Base-by-base conservation (phyloP, 805 yeast species). In the Yamadazyma philogaea region DNA sequence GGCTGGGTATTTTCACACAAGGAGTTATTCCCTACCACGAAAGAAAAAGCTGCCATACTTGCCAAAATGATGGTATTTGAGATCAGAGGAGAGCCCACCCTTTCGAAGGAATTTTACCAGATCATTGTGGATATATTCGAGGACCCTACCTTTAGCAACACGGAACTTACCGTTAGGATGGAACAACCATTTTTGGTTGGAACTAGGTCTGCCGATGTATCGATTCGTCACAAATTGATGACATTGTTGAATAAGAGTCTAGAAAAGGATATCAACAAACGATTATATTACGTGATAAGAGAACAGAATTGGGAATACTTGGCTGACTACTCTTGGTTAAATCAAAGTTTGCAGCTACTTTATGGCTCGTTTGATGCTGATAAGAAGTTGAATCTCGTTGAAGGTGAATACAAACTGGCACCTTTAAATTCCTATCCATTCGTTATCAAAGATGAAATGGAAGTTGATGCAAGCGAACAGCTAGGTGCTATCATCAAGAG, bases 251-350 rank as follows among this genome's bases (percentile, higher is more conserved):
- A 83, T 59, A 76, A 76, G 34, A 85, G 95, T 50, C 67, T 93
- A 47, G 96, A 90, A 47, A 75, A 71, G 39, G 89, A 86, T 50
- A 74, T 89, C 18, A 77, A 78, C 51, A 88, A 87, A 59, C 74
- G 99, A 44, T 68, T 93, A 27, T 81, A 83, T 49, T 95, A 95
- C 53, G 83, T 91, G 7, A 77, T 95, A n/a, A 71, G 91, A 30
- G 98, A 93, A 54, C 99, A 93, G 60, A 91, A 88, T 55, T 93
- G 99, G 99, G 99, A 93, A 58, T 84, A 78, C 50, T 68, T 93
- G 30, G 90, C 95, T 0, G 99, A 93, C 51, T 86, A 85, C 54
- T 86, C 89, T 32, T 93, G 99, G 99, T 65, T 91, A 47, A 88
- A 88, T 59, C 98, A 91, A 60, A 98, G 96, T 0, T 70, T 87